Evolutionary conservation across 768 basidiomycete species (phyloP).

Genomic region (Nidularia sp.): DNA sequence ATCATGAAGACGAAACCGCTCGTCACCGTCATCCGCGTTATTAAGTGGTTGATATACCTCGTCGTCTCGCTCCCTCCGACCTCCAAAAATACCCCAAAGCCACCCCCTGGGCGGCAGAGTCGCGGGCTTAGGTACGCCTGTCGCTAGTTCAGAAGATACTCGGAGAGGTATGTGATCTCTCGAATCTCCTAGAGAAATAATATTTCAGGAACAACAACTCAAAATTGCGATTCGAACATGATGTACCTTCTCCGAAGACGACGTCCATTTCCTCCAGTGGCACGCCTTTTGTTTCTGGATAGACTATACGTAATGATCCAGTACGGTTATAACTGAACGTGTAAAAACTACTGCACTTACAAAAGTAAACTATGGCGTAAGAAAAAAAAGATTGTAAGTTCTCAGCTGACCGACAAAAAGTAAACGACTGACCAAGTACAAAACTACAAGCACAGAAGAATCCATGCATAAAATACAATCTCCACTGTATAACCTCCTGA

Average conservation of each 20-base stretch:
- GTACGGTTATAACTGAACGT: background rate
- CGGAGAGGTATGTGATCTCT: background rate
- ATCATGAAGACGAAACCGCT: background rate
- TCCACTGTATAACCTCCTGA: slow-evolving; percentile 86
- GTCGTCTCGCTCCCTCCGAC: background rate
- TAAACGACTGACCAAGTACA: slow-evolving; percentile 50
- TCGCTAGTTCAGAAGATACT: background rate
- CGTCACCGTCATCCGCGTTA: background rate
- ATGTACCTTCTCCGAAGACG: slow-evolving; percentile 83
- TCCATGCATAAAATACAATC: slow-evolving; percentile 93
- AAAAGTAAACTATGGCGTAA: slow-evolving; percentile 58
- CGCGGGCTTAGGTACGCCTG: background rate
- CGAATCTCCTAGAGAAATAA: background rate
- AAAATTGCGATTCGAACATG: background rate
- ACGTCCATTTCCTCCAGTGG: slow-evolving; percentile 90
- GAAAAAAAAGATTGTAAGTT: slow-evolving; percentile 1
- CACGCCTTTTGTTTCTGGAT: slow-evolving; percentile 84
- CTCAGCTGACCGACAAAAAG: background rate
- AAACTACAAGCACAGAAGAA: slow-evolving; percentile 90
- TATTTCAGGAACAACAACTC: background rate
- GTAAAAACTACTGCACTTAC: slow-evolving; percentile 33
- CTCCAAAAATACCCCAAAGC: background rate
- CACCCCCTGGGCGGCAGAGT: background rate
- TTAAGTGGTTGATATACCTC: background rate
- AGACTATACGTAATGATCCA: slow-evolving; percentile 42